Conservation (phyloP, 2,329 filamentous ascomycete species). For the Ophiostoma fasciatum region DNA sequence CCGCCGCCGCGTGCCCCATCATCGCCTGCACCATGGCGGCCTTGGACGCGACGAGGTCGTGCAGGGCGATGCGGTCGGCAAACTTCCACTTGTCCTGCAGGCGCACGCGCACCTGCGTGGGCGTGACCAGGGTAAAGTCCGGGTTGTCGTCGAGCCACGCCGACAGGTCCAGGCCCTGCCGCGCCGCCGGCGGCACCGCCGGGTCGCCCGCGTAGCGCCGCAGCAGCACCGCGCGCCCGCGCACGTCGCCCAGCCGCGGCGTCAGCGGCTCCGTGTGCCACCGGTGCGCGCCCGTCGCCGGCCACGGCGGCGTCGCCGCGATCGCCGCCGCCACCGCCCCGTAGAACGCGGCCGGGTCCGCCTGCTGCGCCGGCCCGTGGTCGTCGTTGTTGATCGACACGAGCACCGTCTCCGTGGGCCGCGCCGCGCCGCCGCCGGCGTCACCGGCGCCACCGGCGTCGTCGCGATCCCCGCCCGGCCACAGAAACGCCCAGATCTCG, state of each 20-base stretch:
- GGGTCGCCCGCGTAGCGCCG: slow-evolving; percentile 40
- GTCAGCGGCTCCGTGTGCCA: slow-evolving; percentile 49
- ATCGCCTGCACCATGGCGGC: slow-evolving; percentile 22
- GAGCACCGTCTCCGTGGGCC: slow-evolving; percentile 50
- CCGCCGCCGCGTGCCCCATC: slow-evolving; percentile 19
- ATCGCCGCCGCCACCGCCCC: slow-evolving; percentile 39
- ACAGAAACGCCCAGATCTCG: slow-evolving; percentile 45
- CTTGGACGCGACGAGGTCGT: slow-evolving; percentile 24
- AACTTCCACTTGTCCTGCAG: slow-evolving; percentile 34
- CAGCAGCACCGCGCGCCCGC: slow-evolving; percentile 53
- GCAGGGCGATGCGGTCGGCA: slow-evolving; percentile 21
- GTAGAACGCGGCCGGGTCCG: slow-evolving; percentile 21
- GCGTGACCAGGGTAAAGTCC: slow-evolving; percentile 33
- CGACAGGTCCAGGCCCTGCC: slow-evolving; percentile 23
- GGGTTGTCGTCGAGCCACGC: slow-evolving; percentile 52
- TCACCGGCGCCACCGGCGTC: too few species aligned
- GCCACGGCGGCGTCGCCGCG: slow-evolving; percentile 20
- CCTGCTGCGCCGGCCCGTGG: slow-evolving; percentile 44
- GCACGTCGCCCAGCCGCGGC: slow-evolving; percentile 44
- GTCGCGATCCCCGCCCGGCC: slow-evolving; percentile 25
- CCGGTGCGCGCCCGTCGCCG: slow-evolving; percentile 19
- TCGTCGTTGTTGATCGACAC: slow-evolving; percentile 55
- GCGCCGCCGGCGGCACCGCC: slow-evolving; percentile 16
- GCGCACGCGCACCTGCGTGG: slow-evolving; percentile 21
- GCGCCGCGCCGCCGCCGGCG: slow-evolving; percentile 13